Evolutionary conservation across 2,329 filamentous ascomycete species (phyloP), one percentile per base, ranked within the genome.

Genomic region (Eutypella sp.): DNA sequence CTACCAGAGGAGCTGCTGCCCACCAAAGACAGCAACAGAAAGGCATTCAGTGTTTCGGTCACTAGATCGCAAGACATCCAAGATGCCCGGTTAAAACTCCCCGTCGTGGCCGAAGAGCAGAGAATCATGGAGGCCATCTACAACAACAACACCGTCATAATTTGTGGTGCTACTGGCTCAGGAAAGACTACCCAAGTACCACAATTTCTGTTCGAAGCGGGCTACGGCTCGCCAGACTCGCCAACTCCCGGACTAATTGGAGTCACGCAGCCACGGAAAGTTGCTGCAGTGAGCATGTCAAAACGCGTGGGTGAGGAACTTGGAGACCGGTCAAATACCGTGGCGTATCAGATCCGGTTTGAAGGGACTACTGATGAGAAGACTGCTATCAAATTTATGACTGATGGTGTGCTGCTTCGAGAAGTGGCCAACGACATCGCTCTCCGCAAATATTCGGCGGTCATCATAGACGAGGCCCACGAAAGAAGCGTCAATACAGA

Each of bases 311-410:
- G 79, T 0, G 83, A 91, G 51, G 93, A 99, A 63, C 67, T 99
- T 36, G 90, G 89, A 1, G 76, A 87, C 40, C 81, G 85, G 57
- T 83, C 82, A n/a, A 74, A 84, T 22, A 79, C 79, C 40, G 91
- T 99, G 6, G 89, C 88, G 4, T 95, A 97, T 64, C 93, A 91
- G 64, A 96, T 99, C 57, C 86, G 95, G 20, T 99, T 97, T 54
- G 93, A 99, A 61, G 89, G 86, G 41, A 92, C 84, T 0, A 83
- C 87, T 2, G 81, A 83, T 41, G 74, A 82, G 23, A 85, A 89
- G 43, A 99, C 93, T 0, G 87, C 89, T 5, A 81, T 99, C 64
- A 99, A 99, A 65, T 99, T 97, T 69, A 96, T 99, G 91, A 99
- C 93, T 0, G 93, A 99, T 66, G 93, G 93, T 76, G 90, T 99